Evolutionary conservation across 2,329 filamentous ascomycete species (phyloP), one percentile per base, ranked within the genome.

Genomic region (Talaromyces sp.): DNA sequence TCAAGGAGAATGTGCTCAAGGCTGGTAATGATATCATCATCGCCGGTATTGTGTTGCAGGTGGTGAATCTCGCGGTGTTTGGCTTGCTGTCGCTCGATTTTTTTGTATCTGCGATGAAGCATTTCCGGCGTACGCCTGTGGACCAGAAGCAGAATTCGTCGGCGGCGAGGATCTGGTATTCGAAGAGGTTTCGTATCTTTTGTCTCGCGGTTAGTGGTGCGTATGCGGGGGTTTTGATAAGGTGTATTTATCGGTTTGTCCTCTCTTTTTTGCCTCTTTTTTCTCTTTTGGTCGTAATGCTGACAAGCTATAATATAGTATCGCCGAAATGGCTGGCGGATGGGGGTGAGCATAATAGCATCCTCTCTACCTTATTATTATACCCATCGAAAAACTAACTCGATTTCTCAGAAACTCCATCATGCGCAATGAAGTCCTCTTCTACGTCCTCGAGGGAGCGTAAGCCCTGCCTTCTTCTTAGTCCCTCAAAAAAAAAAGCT

Each of bases 241-340:
- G 71, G 44, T 73, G 72, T 56, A 62, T 71, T 65, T 69, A 69
- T 58, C 85, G 84, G 65, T 67, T 60, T 55, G 36, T 42, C 39
- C 39, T 30, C 15, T 25, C 8, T 19, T 36, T n/a, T n/a, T n/a
- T n/a, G n/a, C n/a, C 28, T 27, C 9, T 49, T 7, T 42, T 49
- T 7, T 42, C 49, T 17, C 28, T 39, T 39, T 54, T 25, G n/a
- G 17, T 22, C 5, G 17, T 4, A 30, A 17, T 17, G 17, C 28
- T 53, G 11, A 27, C 17, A 27, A 54, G 22, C 4, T 22, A 33
- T 17, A 53, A 33, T 17, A 53, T 33, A 63, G 65, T 67, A 83
- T 88, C 58, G 82, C 81, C 1, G 85, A 88, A 70, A 86, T 88
- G 84, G 81, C 82, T 1, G 83, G 84, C 28, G 85, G 86, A 22